Evolutionary conservation across 768 basidiomycete species (phyloP), one percentile per base, ranked within the genome.

Genomic region (Paxillus ammoniavirescens): DNA sequence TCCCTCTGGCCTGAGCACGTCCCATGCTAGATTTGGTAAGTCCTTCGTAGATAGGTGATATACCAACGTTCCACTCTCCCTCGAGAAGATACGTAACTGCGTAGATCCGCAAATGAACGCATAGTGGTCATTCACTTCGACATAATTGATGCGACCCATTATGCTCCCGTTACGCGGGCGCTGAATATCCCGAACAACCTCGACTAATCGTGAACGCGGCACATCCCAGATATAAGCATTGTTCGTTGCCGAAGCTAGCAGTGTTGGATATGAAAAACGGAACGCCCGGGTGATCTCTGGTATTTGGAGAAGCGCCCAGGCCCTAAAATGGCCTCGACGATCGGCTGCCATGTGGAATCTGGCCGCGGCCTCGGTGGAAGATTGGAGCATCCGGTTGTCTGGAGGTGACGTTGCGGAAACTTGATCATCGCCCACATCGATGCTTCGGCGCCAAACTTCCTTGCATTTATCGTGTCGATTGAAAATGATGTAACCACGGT

Each of bases 401-500:
- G 77, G 76, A 40, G 55, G 68, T 6, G 69, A 74, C 5, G 55
- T 55, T 13, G 61, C 61, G 12, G 63, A 60, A 13, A 53, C 47
- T 6, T 55, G 54, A 40, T 60, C 57, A 8, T 50, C 54, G 12
- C 68, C 59, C 26, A 76, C 69, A 36, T 74, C 71, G 4, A 71
- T 59, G 6, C 74, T 61, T 26, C 61, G 76, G 28, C 85, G 74
- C 91, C 90, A 93, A 13, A 91, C 81, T 64, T 93, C 91, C 57
- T 86, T 86, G 56, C 70, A 62, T 8, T 77, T 75, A 28, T 75
- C 77, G 18, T 65, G 42, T 30, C 85, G 79, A 61, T 91, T 86
- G 64, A 90, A 88, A 44, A 91, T 71, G 44, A 91, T 71, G 61
- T 80, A 90, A 8, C 91, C 90, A 28, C 78, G 70, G 13, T 74